Conservation (phyloP, 1,284 basidiomycete species). For the Fomitopsis palustris region DNA sequence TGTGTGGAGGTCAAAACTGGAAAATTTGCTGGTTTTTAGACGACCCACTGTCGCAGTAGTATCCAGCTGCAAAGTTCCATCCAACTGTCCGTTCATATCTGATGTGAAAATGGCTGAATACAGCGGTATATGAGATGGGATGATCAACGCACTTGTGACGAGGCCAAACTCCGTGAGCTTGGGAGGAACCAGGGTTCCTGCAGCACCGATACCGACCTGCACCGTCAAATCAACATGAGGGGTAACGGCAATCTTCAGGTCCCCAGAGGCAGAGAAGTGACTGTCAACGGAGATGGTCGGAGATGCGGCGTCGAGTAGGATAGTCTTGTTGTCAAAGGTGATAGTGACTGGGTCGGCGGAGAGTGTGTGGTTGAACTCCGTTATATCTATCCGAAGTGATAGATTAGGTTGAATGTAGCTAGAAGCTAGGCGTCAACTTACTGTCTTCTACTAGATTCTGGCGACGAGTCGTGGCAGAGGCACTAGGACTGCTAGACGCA, state of each 20-base stretch:
- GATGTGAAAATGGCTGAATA: slow-evolving; percentile 13
- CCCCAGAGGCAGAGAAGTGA: slow-evolving; percentile 24
- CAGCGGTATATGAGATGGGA: slow-evolving; percentile 22
- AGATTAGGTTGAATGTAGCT: background rate
- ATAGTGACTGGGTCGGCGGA: slow-evolving; percentile 22
- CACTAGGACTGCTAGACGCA: slow-evolving; percentile 22
- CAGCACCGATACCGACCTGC: slow-evolving; percentile 38
- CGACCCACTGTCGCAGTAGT: background rate
- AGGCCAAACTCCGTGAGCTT: slow-evolving; percentile 30
- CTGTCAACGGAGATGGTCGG: slow-evolving; percentile 15
- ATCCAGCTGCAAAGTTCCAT: slow-evolving; percentile 30
- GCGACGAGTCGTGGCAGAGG: slow-evolving; percentile 13
- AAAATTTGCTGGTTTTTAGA: background rate
- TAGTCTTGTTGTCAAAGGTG: slow-evolving; percentile 33
- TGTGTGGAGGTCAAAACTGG: slow-evolving; percentile 6
- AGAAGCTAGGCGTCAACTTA: too few relatives aligned
- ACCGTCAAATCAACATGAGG: slow-evolving; percentile 34
- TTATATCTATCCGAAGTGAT: slow-evolving; percentile 13
- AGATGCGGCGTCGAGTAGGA: slow-evolving; percentile 38
- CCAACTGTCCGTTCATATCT: slow-evolving; percentile 3
- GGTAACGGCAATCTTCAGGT: slow-evolving; percentile 37
- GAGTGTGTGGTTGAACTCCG: slow-evolving; percentile 20
- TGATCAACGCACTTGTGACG: slow-evolving; percentile 21
- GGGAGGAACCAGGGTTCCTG: slow-evolving; percentile 42
- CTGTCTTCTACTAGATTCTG: background rate